These are phyloP conservation scores for Candida multigemmis DNA, from an alignment of 805 yeast species.

Conservation along the genomic window DNA sequence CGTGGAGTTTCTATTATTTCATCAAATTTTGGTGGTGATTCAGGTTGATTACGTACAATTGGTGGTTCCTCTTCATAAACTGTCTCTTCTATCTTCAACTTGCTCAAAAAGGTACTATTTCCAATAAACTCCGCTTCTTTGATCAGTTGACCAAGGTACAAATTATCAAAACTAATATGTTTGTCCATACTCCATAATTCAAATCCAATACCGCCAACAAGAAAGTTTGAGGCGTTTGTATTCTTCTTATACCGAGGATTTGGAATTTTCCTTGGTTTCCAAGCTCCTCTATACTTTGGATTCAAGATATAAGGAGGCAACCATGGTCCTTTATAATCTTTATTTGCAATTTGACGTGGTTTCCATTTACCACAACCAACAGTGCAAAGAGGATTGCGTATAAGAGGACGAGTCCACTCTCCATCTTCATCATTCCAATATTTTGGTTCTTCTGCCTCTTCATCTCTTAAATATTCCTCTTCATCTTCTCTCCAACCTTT, in stretches of 20 bases:
- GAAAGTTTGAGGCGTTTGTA: constrained; percentile 46
- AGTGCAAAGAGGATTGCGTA: constrained; percentile 67
- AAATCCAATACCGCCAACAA: constrained; percentile 75
- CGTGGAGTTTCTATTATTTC: constrained; percentile 22
- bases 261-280: constrained; percentile 57
- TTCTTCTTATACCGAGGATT: constrained; percentile 69
- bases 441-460: constrained; percentile 56
- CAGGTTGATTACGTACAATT: constrained; percentile 31
- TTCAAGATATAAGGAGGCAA: constrained; percentile 55
- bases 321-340: constrained; percentile 76
- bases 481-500: constrained; percentile 70
- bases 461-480: constrained; percentile 54
- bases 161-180: constrained; percentile 69
- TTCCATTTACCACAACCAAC: constrained; percentile 81
- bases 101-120: constrained; percentile 58
- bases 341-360: constrained; percentile 59
- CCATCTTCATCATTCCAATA: constrained; percentile 93
- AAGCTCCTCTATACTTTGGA: constrained; percentile 72
- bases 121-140: constrained; percentile 80
- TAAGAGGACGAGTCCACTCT: constrained; percentile 64
- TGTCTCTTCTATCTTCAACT: constrained; percentile 41
- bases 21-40: constrained; percentile 35
- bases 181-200: constrained; percentile 85
- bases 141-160: constrained; percentile 79
- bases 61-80: constrained; percentile 33